These are phyloP conservation scores for Colletotrichum noveboracense DNA, from an alignment of 2,329 filamentous ascomycete species.

Conservation along the genomic window DNA sequence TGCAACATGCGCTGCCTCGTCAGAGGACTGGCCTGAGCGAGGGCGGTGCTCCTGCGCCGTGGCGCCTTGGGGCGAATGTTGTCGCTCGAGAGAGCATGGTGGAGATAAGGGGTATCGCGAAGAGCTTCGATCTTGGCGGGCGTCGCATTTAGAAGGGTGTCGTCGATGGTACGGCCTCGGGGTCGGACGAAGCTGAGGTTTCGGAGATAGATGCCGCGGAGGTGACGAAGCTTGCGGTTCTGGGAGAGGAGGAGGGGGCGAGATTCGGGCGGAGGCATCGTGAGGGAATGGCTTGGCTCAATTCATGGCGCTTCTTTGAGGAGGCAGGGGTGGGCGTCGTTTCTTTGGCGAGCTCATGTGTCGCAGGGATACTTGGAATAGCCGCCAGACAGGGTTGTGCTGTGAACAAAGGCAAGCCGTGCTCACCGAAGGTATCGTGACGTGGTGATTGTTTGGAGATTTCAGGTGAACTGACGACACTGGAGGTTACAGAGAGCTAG, in stretches of 20 bases:
- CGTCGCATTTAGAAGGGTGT: constrained; percentile 73
- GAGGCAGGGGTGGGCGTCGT: not conserved
- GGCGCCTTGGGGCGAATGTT: constrained; percentile 46
- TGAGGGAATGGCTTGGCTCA: not conserved
- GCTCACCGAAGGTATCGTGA: not conserved
- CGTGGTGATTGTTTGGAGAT: not conserved
- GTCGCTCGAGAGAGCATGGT: constrained; percentile 62
- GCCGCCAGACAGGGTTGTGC: not conserved
- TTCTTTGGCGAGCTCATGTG: not conserved
- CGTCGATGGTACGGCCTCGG: constrained; percentile 71
- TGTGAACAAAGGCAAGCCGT: not conserved
- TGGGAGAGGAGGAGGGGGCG: constrained; percentile 65
- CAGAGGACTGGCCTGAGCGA: constrained; percentile 50
- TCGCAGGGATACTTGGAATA: not conserved
- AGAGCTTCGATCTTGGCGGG: constrained; percentile 68
- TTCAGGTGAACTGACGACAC: not conserved
- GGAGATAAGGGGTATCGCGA: constrained; percentile 52
- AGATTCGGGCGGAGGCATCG: constrained; percentile 23
- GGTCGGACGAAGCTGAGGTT: constrained; percentile 75
- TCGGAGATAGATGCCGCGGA: constrained; percentile 84
- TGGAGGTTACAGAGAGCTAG: not conserved
- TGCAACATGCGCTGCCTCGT: constrained; percentile 78
- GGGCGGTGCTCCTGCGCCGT: constrained; percentile 50
- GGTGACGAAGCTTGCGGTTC: constrained; percentile 88
- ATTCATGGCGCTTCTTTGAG: constrained; percentile 7